Evolutionary conservation across 805 yeast species (phyloP), one percentile per base, ranked within the genome.

Genomic region (Kodamaea laetipori): DNA sequence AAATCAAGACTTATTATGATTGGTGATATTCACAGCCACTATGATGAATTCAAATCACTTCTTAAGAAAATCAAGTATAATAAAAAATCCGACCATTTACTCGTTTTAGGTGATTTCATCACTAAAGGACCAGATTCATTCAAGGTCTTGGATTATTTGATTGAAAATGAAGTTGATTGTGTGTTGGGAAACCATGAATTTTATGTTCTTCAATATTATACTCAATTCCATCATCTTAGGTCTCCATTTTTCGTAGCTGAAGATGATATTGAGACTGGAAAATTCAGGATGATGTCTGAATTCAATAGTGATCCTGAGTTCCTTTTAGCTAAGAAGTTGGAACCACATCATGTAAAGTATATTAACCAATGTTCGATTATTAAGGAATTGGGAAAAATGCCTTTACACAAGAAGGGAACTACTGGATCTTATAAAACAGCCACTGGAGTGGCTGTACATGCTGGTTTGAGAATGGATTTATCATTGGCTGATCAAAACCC

Each of bases 11-110:
- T 86, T 11, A 71, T 92, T 3, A 57, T 89, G 37, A 72, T 90
- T 18, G 97, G 98, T 3, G 98, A 90, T 60, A 79, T 90, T 16
- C 98, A 90, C 64, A 97, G 97, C 1, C 81, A 82, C 52, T 79
- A 72, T 53, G 64, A 70, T 6, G 80, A 79, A 54, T 66, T 90
- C 43, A 58, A 60, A 44, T 63, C 70, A 38, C 67, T 92, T 31
- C 64, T 90, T 43, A 54, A 69, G 6, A 74, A 78, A 54, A 53
- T 78, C 15, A 61, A 72, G 9, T 78, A 71, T 54, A 69, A 79
- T 44, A 58, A 61, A 11, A 54, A 67, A 15, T 53, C 60, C 6
- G 95, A 88, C 58, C 76, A 76, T 34, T 69, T 90, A 10, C 64
- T 90, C 1, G 66, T 90, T 16, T 63, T 90, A 15, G 98, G 98